Conservation (phyloP, 345 rosid species). For the Syzygium aqueum region DNA sequence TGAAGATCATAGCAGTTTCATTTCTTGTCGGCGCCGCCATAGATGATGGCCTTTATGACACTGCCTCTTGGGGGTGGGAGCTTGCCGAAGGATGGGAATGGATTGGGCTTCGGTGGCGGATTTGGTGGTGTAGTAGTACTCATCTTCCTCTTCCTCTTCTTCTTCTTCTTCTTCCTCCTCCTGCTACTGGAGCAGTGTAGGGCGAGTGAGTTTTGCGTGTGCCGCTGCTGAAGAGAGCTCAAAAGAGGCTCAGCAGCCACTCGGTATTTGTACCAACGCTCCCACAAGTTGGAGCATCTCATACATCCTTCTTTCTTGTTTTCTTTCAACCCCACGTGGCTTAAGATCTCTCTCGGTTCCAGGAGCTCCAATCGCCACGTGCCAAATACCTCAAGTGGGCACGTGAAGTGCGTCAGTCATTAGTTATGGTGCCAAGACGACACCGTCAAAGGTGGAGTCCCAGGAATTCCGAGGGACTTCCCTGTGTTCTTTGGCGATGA, state of each 20-base stretch:
- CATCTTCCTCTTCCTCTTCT: neutral
- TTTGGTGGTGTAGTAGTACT: neutral
- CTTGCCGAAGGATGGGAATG: neutral
- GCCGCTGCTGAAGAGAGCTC: neutral
- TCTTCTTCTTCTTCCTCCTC: neutral
- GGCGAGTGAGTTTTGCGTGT: neutral
- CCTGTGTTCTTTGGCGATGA: too few relatives aligned
- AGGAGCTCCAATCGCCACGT: neutral
- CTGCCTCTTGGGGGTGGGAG: neutral
- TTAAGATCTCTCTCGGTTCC: neutral
- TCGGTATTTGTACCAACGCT: neutral
- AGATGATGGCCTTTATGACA: fast-evolving
- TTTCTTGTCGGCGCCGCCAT: neutral
- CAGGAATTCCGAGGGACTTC: neutral
- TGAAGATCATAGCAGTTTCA: neutral
- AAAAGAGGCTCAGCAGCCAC: neutral
- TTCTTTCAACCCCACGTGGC: neutral
- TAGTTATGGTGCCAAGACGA: neutral
- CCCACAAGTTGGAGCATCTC: neutral
- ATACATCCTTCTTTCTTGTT: neutral
- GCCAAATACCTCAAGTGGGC: neutral
- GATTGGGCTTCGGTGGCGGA: neutral
- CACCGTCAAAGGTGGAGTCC: neutral
- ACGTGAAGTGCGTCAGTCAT: neutral
- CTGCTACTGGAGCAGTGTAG: neutral